Evolutionary conservation across 257 asterid species (phyloP).

Genomic region (Nemophila menziesii): DNA sequence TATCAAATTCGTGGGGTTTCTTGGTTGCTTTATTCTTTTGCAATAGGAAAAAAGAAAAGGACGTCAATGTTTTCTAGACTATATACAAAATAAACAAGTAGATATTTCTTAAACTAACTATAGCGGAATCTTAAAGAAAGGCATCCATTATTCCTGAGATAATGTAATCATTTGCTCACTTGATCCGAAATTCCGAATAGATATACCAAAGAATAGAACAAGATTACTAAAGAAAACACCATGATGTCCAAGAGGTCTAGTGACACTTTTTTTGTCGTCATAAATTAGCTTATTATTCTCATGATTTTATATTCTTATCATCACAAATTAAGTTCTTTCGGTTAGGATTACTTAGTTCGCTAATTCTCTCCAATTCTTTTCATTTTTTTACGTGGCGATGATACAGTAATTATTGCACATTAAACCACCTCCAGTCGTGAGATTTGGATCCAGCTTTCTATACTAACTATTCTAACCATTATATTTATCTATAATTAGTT

Average conservation of each 20-base stretch:
- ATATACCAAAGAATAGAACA: slow-evolving; percentile 4
- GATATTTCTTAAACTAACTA: background rate
- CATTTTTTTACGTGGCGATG: too few species aligned
- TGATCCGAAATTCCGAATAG: background rate
- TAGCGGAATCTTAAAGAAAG: background rate
- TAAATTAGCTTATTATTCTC: slow-evolving; percentile 12
- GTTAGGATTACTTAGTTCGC: too few species aligned
- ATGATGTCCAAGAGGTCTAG: slow-evolving; percentile 33
- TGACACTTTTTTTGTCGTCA: slow-evolving; percentile 31
- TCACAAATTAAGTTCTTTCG: too few species aligned
- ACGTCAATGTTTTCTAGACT: background rate
- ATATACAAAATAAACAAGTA: background rate
- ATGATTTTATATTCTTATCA: background rate
- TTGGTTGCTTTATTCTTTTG: background rate
- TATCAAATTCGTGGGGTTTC: too few species aligned
- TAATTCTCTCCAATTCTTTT: too few species aligned
- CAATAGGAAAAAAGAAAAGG: background rate
- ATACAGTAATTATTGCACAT: too few species aligned
- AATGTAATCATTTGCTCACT: background rate
- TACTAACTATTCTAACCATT: too few species aligned
- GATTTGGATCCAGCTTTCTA: too few species aligned
- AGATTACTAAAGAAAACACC: slow-evolving; percentile 16
- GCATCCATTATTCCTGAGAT: background rate
- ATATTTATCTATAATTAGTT: too few species aligned
- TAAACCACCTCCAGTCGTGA: too few species aligned